Evolutionary conservation across 139 green algal species (phyloP).

Genomic region (Eudorina sp.): DNA sequence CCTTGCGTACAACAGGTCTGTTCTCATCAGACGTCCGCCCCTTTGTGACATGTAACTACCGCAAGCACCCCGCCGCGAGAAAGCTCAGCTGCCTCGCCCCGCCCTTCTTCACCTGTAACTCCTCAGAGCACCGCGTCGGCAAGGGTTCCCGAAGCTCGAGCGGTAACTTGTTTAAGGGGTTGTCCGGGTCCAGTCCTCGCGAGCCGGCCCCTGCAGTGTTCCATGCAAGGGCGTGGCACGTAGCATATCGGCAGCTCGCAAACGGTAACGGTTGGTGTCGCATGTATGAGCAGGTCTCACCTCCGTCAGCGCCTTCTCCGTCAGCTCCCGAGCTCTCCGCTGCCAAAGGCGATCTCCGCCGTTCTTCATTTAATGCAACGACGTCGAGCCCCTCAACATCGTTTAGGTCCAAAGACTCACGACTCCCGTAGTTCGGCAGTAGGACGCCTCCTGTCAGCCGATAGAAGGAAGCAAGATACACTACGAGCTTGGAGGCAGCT

Average conservation of each 20-base stretch:
- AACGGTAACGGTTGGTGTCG: too few species aligned
- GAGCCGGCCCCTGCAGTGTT: not conserved
- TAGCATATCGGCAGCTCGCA: too few species aligned
- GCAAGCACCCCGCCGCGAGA: too few species aligned
- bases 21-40: too few species aligned
- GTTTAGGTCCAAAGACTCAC: slow-evolving; percentile 8
- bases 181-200: not conserved
- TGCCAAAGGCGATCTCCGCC: not conserved
- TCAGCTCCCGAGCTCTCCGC: not conserved
- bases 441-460: slow-evolving; percentile 10
- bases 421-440: slow-evolving; percentile 10
- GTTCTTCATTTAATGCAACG: not conserved
- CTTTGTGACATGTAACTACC: too few species aligned
- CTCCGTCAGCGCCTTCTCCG: not conserved
- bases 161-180: slow-evolving; percentile 28
- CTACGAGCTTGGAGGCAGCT: not conserved
- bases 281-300: not conserved
- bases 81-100: too few species aligned
- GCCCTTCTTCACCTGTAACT: slow-evolving; percentile 40
- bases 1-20: too few species aligned
- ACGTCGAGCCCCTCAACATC: not conserved
- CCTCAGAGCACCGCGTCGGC: slow-evolving; percentile 17
- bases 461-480: too few species aligned
- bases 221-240: too few species aligned
- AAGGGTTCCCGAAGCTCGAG: slow-evolving; percentile 36